Evolutionary conservation across 768 basidiomycete genomes (phyloP), one percentile per base, ranked within the genome.

Genomic region (Lactifluus subvellereus): DNA sequence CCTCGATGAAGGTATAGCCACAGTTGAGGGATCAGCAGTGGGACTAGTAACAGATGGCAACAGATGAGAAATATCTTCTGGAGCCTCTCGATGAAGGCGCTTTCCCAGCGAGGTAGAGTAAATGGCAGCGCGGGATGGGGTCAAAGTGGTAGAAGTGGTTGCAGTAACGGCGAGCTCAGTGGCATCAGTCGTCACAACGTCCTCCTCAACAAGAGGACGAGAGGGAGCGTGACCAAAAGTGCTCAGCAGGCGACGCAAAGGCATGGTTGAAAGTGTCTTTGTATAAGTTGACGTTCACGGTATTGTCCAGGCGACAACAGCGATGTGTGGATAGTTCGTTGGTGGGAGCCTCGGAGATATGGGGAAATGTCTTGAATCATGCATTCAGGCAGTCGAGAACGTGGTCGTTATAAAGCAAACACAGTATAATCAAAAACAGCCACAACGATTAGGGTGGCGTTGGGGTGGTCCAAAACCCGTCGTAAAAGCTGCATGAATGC

Each of bases 111-210:
- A 38, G 4, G 45, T 55, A 14, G 54, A 18, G 30, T 45, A 18
- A 4, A n/a, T 48, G 16, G 32, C 20, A 3, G 62, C 38, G 18
- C 2, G 27, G 6, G 52, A 54, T 0, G 57, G 32, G 20, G 30
- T 32, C 22, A 48, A 48, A 32, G 43, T 9, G 5, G 57, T 6
- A 32, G 57, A 20, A n/a, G 50, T n/a, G 37, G 30, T 37, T 27
- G 2, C 27, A 27, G 27, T 27, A 2, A 27, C 27, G 38, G 35
- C 48, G 20, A 43, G 2, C 30, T 48, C 48, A 47, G 37, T 54
- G 1, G 53, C 20, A 54, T 59, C 62, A 1, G 20, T 14, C 57
- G 59, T 64, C 20, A 50, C 38, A 35, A 45, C 57, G 57, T 64
- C 57, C 16, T 54, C 16, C 37, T 54, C 43, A 13, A 7, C 48